Evolutionary conservation across 495 filamentous ascomycete genomes (phyloP).

Genomic region (Sporormia fimetaria): DNA sequence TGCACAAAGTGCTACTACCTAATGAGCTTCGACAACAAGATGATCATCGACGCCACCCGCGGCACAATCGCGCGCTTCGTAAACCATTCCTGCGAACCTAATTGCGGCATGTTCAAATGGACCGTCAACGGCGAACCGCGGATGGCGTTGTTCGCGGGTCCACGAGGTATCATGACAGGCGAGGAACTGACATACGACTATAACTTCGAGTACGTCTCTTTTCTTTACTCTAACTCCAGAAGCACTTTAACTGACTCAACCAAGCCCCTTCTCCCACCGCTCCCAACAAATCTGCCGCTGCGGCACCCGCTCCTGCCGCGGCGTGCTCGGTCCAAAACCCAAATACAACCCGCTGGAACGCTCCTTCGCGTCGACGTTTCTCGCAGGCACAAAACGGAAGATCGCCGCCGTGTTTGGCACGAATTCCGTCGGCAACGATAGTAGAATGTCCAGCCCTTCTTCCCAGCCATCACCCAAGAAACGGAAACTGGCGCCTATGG

Average conservation of each 20-base stretch:
- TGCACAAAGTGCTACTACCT: slow-evolving; percentile 69
- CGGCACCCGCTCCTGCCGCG: slow-evolving; percentile 36
- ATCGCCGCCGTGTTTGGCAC: slow-evolving; percentile 15
- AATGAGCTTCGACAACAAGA: slow-evolving; percentile 96
- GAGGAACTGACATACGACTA: slow-evolving; percentile 99
- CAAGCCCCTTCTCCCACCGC: slow-evolving; percentile 33
- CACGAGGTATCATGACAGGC: slow-evolving; percentile 77
- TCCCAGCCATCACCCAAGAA: slow-evolving; percentile 8
- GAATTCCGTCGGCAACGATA: too few relatives aligned
- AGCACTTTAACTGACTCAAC: not conserved
- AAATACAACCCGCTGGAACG: slow-evolving; percentile 13
- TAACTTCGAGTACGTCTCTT: slow-evolving; percentile 68
- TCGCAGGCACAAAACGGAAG: slow-evolving; percentile 23
- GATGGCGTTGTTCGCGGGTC: slow-evolving; percentile 94
- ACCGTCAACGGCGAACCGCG: slow-evolving; percentile 88
- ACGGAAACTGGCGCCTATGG: slow-evolving; percentile 14
- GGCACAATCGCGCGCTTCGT: slow-evolving; percentile 95
- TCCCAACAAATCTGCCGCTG: slow-evolving; percentile 36
- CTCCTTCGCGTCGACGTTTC: slow-evolving; percentile 5
- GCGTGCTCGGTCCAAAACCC: slow-evolving; percentile 32
- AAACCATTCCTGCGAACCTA: slow-evolving; percentile 96
- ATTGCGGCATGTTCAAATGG: slow-evolving; percentile 96
- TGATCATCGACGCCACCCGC: slow-evolving; percentile 95
- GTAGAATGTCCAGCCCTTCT: slow-evolving; percentile 5
- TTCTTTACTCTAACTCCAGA: slow-evolving; percentile 3